phyloP scores from a whole-genome alignment of 805 yeast genomes.

The Barnettozyma californica region DNA sequence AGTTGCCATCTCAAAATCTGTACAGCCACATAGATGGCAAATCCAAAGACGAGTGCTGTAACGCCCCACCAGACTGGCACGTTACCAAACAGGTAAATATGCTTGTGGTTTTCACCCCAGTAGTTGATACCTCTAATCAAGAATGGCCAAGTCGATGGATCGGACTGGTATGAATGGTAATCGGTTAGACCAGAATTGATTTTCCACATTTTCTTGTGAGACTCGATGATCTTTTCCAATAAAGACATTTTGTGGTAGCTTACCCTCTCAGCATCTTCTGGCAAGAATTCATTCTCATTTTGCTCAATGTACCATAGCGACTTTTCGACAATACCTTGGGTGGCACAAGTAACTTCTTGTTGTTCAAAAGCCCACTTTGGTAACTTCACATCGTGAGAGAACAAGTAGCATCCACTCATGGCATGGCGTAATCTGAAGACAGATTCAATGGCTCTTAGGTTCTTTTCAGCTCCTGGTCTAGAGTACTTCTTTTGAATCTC shows the following conservation, averaged over 20 bases:
- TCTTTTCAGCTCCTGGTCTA: slow-evolving; percentile 45
- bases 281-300: slow-evolving; percentile 47
- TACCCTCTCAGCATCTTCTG: slow-evolving; percentile 40
- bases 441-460: slow-evolving; percentile 61
- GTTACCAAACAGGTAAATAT: slow-evolving; percentile 71
- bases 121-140: slow-evolving; percentile 75
- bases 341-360: slow-evolving; percentile 79
- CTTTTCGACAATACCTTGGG: slow-evolving; percentile 56
- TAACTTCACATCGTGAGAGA: slow-evolving; percentile 68
- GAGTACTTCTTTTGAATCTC: slow-evolving; percentile 59
- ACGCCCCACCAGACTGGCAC: slow-evolving; percentile 78
- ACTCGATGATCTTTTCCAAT: slow-evolving; percentile 56
- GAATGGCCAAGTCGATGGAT: slow-evolving; percentile 72
- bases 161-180: slow-evolving; percentile 66
- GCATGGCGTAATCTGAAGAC: slow-evolving; percentile 74
- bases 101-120: slow-evolving; percentile 59
- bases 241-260: slow-evolving; percentile 51
- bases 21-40: slow-evolving; percentile 39
- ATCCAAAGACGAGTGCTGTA: slow-evolving; percentile 46
- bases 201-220: slow-evolving; percentile 73
- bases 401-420: slow-evolving; percentile 70
- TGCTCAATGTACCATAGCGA: slow-evolving; percentile 72
- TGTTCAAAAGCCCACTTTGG: slow-evolving; percentile 84
- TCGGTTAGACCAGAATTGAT: slow-evolving; percentile 64
- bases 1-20: slow-evolving; percentile 61